Evolutionary conservation across 129 eudicot genomes (phyloP), one percentile per base, ranked within the genome.

Genomic region (Smallanthus sonchifolius): DNA sequence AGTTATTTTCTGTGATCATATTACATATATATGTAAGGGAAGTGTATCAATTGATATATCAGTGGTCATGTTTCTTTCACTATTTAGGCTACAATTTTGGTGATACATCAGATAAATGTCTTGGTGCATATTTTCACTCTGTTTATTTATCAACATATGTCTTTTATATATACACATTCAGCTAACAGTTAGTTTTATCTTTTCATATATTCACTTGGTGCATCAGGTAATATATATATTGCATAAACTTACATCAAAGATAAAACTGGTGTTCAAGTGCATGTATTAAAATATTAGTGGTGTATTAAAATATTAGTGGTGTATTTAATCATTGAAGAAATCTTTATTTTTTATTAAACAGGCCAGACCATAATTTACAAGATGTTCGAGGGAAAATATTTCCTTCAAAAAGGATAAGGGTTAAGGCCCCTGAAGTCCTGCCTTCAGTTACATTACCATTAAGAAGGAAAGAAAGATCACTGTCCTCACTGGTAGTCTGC

Each of bases 361-460:
- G 96, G 97, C 96, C 90, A 37, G 97, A 92, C 77, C 96, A 92
- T 75, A 85, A 59, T 72, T 72, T 92, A 83, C 91, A 89, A 80
- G 91, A 87, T 80, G 81, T 92, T 17, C 82, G 91, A 72, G 84
- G 88, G 24, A 92, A 86, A 83, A 89, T 89, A 38, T 92, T 92
- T 78, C 96, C 97, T 42, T 81, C 77, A 74, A 92, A 92, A 87
- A 77, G 87, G 76, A 73, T 73, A 79, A 79, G 87, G 84, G 80
- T 84, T 67, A 81, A 80, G 74, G 85, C 94, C 68, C 89, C 94
- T 69, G 96, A 87, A 71, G 70, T 70, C 52, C 61, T 70, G 62
- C 81, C 92, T 68, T 80, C 90, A 16, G 80, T 86, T 74, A 34
- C 87, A 11, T 43, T 84, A 49, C 93, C 97, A 39, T 80, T 79